phyloP scores from a whole-genome alignment of 2,329 filamentous ascomycete species.

The Colletotrichum melonis region DNA sequence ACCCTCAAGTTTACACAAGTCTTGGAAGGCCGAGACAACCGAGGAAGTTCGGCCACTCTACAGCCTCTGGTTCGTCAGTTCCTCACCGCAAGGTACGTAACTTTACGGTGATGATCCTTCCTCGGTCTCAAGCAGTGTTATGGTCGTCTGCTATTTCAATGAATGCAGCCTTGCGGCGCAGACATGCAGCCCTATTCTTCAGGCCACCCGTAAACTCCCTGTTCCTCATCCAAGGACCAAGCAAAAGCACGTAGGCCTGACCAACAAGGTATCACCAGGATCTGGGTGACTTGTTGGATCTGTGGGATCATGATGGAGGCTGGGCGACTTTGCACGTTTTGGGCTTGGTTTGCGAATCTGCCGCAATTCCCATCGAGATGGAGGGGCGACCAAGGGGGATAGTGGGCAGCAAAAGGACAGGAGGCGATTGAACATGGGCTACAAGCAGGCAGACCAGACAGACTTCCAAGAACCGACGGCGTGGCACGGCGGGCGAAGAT shows the following conservation, averaged over 20 bases:
- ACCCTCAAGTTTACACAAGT: not conserved
- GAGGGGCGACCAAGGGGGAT: not conserved
- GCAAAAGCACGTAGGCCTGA: not conserved
- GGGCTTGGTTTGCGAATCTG: slow-evolving; percentile 26
- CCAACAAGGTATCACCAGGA: not conserved
- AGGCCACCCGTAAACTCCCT: not conserved
- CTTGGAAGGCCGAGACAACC: not conserved
- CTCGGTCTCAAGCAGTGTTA: not conserved
- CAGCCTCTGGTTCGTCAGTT: slow-evolving; percentile 19
- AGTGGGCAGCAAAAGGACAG: not conserved
- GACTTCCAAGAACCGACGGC: slow-evolving; percentile 15
- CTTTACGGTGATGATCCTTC: slow-evolving; percentile 2
- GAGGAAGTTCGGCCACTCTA: slow-evolving; percentile 14
- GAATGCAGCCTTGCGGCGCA: not conserved
- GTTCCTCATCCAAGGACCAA: not conserved
- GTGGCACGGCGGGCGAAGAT: slow-evolving; percentile 3
- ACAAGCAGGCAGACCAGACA: not conserved
- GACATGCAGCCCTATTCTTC: slow-evolving; percentile 5
- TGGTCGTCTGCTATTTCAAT: not conserved
- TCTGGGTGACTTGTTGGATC: not conserved
- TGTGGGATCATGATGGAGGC: not conserved
- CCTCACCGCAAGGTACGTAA: slow-evolving; percentile 1
- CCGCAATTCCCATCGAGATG: not conserved
- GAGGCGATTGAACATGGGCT: not conserved
- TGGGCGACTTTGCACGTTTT: slow-evolving; percentile 15